Percentiles rank a stretch among this genome's conserved stretches.
These are phyloP conservation scores for Aspergillus ochraceoroseus DNA, from an alignment of 2,329 filamentous ascomycete genomes.

Conservation along the genomic window DNA sequence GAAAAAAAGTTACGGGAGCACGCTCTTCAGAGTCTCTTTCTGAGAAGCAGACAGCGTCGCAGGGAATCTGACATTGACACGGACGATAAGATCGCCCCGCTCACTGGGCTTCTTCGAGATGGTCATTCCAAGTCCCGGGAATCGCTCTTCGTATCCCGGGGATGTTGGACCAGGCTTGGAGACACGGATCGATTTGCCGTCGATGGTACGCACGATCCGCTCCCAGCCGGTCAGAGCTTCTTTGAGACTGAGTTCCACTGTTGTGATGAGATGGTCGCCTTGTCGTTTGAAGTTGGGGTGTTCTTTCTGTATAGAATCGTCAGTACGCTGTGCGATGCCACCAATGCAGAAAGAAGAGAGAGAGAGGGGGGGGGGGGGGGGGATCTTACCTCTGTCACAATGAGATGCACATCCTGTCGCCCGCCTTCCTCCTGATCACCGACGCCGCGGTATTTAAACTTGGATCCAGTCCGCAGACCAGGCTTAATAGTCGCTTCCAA, in stretches of 20 bases:
- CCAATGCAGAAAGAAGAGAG: not conserved
- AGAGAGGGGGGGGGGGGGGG: not conserved
- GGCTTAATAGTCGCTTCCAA: conserved; percentile 94
- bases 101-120: conserved; percentile 81
- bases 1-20: conserved; percentile 50
- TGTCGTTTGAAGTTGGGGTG: conserved; percentile 81
- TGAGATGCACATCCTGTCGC: conserved; percentile 90
- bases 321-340: conserved; percentile 28
- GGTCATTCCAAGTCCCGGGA: conserved; percentile 87
- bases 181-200: conserved; percentile 76
- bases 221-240: conserved; percentile 94
- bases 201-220: conserved; percentile 86
- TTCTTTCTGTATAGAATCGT: conserved; percentile 63
- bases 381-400: conserved; percentile 77
- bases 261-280: conserved; percentile 78
- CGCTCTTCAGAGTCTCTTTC: conserved; percentile 74
- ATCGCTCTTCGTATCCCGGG: conserved; percentile 74
- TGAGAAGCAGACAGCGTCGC: conserved; percentile 68
- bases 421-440: conserved; percentile 96
- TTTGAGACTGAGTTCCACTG: conserved; percentile 77
- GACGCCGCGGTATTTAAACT: conserved; percentile 98
- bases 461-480: conserved; percentile 91
- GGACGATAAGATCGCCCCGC: conserved; percentile 81
- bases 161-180: conserved; percentile 79
- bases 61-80: conserved; percentile 91